Percentiles rank a stretch among this genome's conserved stretches.
Conservation (phyloP, 768 basidiomycete genomes). For the Phylloporus sp. region DNA sequence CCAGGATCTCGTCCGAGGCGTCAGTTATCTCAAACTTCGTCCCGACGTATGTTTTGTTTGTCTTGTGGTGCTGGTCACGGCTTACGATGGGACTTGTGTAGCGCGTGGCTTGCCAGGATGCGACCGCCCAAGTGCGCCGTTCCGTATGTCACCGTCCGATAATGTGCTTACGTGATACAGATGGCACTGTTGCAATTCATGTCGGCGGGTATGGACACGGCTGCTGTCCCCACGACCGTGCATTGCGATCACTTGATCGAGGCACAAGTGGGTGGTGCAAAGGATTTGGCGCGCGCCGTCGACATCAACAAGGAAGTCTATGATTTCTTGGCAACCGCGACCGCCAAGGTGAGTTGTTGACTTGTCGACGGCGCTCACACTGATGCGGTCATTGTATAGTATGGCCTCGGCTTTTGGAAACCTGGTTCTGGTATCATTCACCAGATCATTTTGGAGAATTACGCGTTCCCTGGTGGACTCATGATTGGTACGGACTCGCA, state of each 20-base stretch:
- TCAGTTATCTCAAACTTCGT: slow-evolving; percentile 94
- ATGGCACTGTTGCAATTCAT: slow-evolving; percentile 99
- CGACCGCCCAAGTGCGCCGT: slow-evolving; percentile 68
- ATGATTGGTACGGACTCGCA: slow-evolving; percentile 99
- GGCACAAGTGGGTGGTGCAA: slow-evolving; percentile 89
- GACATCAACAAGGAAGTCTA: slow-evolving; percentile 98
- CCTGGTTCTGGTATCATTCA: slow-evolving; percentile 99
- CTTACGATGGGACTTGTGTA: too few species aligned
- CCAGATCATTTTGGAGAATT: slow-evolving; percentile 99
- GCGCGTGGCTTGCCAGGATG: slow-evolving; percentile 91
- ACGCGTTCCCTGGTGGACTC: slow-evolving; percentile 97
- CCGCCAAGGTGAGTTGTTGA: slow-evolving; percentile 64
- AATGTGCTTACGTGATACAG: slow-evolving; percentile 44
- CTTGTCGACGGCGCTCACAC: not conserved
- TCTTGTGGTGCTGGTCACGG: too few species aligned
- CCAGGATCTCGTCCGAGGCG: slow-evolving; percentile 88
- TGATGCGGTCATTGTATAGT: slow-evolving; percentile 40
- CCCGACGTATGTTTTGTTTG: slow-evolving; percentile 96
- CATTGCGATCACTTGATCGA: slow-evolving; percentile 99
- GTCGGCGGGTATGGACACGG: slow-evolving; percentile 98
- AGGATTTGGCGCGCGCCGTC: slow-evolving; percentile 90
- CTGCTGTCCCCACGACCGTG: slow-evolving; percentile 96
- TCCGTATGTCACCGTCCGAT: slow-evolving; percentile 14
- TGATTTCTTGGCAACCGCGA: slow-evolving; percentile 96
- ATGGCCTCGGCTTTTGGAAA: slow-evolving; percentile 99